Evolutionary conservation across 257 asterid genomes (phyloP), one percentile per base, ranked within the genome.

Genomic region (Solanum appendiculatum): DNA sequence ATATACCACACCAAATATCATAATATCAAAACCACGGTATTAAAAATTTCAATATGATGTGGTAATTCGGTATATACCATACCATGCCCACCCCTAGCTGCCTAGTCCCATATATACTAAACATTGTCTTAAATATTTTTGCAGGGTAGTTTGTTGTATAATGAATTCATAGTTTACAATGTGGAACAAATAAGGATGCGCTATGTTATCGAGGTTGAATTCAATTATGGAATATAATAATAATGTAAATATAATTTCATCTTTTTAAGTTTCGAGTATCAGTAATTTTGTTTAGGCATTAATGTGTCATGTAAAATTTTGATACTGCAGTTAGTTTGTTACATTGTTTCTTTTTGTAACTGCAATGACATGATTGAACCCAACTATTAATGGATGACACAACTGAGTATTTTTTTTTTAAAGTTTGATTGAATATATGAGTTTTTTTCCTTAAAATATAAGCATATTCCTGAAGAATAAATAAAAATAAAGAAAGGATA

Each of bases 111-210:
- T 27, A 20, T 21, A 63, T 64, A 68, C 77, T 84, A 60, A 8
- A 64, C 11, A 58, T 29, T 42, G n/a, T 15, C 69, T 48, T 37
- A 63, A 29, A 14, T 25, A 29, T 48, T 56, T 13, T 86, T 91
- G 91, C 97, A 96, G 99, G 95, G 92, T 31, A 27, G 88, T 86
- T 87, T 95, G 91, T 70, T 92, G 81, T 96, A 96, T 93, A 96
- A 96, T 69, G 99, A 96, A 89, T 95, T 94, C 92, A 94, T 96
- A 87, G 98, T 95, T 60, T 96, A 96, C 94, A 94, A 92, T 34
- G 95, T 93, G 93, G 98, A 95, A 70, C 99, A 96, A 92, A 96
- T 95, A 77, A 91, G 94, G 88, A 95, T 95, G 98, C 98, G 98
- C 46, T 96, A 95, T 86, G 89, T 94, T 81, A 93, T 96, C 80